Evolutionary conservation across 345 rosid species (phyloP).

Genomic region (Laguncularia racemosa): DNA sequence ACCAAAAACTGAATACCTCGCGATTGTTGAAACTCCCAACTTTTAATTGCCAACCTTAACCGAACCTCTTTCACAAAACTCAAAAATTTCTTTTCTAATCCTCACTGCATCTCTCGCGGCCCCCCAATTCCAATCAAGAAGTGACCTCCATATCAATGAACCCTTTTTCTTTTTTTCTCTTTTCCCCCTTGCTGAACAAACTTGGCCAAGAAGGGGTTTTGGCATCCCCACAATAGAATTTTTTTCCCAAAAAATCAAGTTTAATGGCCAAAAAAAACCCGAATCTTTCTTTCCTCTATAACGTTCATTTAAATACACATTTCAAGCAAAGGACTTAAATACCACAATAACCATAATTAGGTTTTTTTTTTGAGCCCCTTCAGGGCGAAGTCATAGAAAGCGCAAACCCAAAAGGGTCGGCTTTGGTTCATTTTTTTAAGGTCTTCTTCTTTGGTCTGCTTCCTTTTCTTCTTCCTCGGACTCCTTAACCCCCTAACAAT

Average conservation of each 20-base stretch:
- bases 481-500: slow-evolving; percentile 15
- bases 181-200: slow-evolving; percentile 86
- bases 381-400: slow-evolving; percentile 83
- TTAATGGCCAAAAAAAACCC: slow-evolving; percentile 64
- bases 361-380: slow-evolving; percentile 81
- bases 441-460: slow-evolving; percentile 56
- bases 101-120: slow-evolving; percentile 81
- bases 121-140: slow-evolving; percentile 89
- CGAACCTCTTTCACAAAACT: slow-evolving; percentile 48
- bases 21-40: slow-evolving; percentile 74
- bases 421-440: slow-evolving; percentile 78
- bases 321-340: slow-evolving; percentile 90
- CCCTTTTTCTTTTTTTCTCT: slow-evolving; percentile 94
- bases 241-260: slow-evolving; percentile 80
- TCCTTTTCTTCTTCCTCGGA: slow-evolving; percentile 37
- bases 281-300: slow-evolving; percentile 63
- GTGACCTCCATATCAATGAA: slow-evolving; percentile 81
- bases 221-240: slow-evolving; percentile 69
- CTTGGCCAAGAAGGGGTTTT: slow-evolving; percentile 96
- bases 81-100: slow-evolving; percentile 55
- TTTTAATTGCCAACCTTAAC: slow-evolving; percentile 67
- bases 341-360: slow-evolving; percentile 82
- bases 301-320: slow-evolving; percentile 72
- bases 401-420: slow-evolving; percentile 95
- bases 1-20: slow-evolving; percentile 85